phyloP scores from a whole-genome alignment of 148 eudicot genomes.

The Oxyria digyna region DNA sequence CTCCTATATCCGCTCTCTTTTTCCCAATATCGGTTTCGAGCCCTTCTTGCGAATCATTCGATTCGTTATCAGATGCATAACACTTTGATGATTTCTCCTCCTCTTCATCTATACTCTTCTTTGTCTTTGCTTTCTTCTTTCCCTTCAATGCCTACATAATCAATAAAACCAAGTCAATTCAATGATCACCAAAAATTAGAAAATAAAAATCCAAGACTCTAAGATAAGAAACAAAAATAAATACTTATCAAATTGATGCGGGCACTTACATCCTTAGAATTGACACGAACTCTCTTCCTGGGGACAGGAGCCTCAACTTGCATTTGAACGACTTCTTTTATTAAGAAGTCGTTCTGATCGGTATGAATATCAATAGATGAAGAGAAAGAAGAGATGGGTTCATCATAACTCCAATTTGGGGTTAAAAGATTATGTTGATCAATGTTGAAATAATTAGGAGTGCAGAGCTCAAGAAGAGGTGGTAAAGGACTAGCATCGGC shows the following conservation, averaged over 20 bases:
- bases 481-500: not conserved
- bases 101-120: constrained; percentile 8
- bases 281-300: constrained; percentile 15
- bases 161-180: not conserved
- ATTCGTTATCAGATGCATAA: not conserved
- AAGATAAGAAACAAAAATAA: too few relatives aligned
- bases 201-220: too few relatives aligned
- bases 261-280: constrained; percentile 16
- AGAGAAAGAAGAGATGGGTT: not conserved
- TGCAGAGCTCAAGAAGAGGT: not conserved
- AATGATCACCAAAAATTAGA: too few relatives aligned
- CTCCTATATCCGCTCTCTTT: constrained; percentile 37
- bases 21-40: constrained; percentile 10
- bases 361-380: not conserved
- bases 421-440: not conserved
- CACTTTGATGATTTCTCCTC: not conserved
- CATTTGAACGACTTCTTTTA: not conserved
- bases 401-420: not conserved
- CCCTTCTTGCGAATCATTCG: not conserved
- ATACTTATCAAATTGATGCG: not conserved
- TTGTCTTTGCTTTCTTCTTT: constrained; percentile 7
- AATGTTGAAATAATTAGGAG: not conserved
- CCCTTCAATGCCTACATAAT: constrained; percentile 12
- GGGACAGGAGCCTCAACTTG: not conserved
- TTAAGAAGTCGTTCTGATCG: not conserved